Percentiles rank a stretch among this genome's conserved stretches.
Conservation (phyloP, 208 protist genomes). For the Naegleria lovaniensis region DNA sequence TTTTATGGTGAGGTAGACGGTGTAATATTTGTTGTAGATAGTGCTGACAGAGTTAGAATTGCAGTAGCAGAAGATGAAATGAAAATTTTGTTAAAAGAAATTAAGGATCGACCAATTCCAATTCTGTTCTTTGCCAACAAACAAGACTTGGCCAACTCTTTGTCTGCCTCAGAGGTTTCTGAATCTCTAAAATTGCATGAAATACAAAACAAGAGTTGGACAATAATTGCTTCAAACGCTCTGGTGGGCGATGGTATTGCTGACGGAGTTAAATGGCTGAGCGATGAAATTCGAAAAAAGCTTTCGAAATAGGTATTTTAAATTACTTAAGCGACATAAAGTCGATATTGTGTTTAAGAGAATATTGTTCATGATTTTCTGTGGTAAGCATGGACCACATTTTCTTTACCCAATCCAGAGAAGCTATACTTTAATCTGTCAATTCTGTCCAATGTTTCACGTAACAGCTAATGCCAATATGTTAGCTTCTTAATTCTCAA, state of each 20-base stretch:
- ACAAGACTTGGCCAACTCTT: slow-evolving; percentile 48
- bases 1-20: slow-evolving; percentile 68
- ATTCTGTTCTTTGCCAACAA: slow-evolving; percentile 69
- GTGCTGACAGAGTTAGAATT: slow-evolving; percentile 46
- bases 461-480: too few species aligned
- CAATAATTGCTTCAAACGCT: slow-evolving; percentile 55
- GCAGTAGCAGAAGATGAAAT: slow-evolving; percentile 50
- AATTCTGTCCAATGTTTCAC: too few species aligned
- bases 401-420: too few species aligned
- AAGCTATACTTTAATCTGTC: too few species aligned
- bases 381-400: too few species aligned
- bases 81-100: slow-evolving; percentile 46
- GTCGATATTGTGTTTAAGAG: too few species aligned
- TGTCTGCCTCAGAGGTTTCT: slow-evolving; percentile 32
- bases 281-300: neutral
- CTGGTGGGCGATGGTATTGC: slow-evolving; percentile 71
- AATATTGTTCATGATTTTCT: too few species aligned
- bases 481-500: too few species aligned
- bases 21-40: slow-evolving; percentile 56
- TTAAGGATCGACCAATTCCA: slow-evolving; percentile 43
- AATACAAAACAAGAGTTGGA: slow-evolving; percentile 39
- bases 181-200: slow-evolving; percentile 32
- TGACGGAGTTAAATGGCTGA: slow-evolving; percentile 77
- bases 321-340: too few species aligned
- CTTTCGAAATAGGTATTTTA: neutral